Percentiles rank a stretch among this genome's conserved stretches.
Conservation (phyloP, 179 eudicot species). For the Carnegiea gigantea region DNA sequence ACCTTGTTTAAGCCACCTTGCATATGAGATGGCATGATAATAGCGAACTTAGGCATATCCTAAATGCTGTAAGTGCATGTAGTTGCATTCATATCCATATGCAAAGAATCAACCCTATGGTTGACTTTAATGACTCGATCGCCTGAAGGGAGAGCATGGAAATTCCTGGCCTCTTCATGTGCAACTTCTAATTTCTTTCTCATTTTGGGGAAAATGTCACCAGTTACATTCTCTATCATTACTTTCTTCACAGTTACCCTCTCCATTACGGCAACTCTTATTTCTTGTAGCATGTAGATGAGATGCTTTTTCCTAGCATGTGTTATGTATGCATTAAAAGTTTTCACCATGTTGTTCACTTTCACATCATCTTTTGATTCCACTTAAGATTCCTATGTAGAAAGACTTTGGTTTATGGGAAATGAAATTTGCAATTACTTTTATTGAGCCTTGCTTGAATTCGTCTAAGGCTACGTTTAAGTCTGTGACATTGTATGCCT, state of each 20-base stretch:
- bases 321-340: neutral
- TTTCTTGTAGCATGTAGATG: neutral
- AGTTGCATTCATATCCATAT: neutral
- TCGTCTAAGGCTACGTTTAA: neutral
- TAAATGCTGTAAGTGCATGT: neutral
- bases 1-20: neutral
- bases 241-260: neutral
- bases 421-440: neutral
- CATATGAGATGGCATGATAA: neutral
- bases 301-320: neutral
- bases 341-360: neutral
- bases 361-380: neutral
- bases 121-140: neutral
- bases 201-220: neutral
- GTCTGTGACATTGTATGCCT: neutral
- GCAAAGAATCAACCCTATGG: neutral
- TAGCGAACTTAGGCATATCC: neutral
- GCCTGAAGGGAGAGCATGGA: neutral
- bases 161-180: neutral
- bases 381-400: neutral
- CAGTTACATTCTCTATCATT: neutral
- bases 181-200: neutral
- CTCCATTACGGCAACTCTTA: neutral
- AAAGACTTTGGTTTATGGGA: neutral
- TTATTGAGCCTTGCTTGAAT: too few species aligned